Percentiles rank a stretch among this genome's conserved stretches.
Conservation (phyloP, 2,329 filamentous ascomycete genomes). For the Aspergillus sp. region DNA sequence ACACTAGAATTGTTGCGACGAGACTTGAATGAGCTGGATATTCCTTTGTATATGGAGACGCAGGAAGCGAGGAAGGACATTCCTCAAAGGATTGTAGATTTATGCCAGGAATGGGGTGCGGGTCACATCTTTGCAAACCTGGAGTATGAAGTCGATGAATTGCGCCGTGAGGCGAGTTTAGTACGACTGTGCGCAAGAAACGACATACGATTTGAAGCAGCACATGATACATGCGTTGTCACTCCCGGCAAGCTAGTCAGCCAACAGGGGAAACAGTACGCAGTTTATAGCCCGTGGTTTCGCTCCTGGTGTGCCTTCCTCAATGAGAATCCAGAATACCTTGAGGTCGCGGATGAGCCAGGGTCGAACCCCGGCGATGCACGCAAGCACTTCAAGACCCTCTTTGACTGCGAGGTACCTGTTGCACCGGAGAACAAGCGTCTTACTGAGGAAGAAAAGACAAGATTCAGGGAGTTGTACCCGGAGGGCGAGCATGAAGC, state of each 20-base stretch:
- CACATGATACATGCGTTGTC: slow-evolving; percentile 83
- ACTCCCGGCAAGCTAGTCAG: slow-evolving; percentile 68
- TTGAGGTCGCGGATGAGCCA: slow-evolving; percentile 64
- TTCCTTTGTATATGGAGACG: slow-evolving; percentile 76
- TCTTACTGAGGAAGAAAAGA: slow-evolving; percentile 60
- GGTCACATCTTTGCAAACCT: slow-evolving; percentile 79
- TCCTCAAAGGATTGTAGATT: slow-evolving; percentile 61
- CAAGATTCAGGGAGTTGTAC: slow-evolving; percentile 63
- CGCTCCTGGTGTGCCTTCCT: slow-evolving; percentile 73
- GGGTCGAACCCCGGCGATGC: slow-evolving; percentile 55
- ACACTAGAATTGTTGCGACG: slow-evolving; percentile 65
- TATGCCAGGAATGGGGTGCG: slow-evolving; percentile 71
- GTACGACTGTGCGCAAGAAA: slow-evolving; percentile 62
- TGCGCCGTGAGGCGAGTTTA: slow-evolving; percentile 72
- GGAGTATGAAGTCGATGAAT: slow-evolving; percentile 90
- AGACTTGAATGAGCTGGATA: slow-evolving; percentile 70
- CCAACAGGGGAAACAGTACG: slow-evolving; percentile 74
- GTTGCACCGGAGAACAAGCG: slow-evolving; percentile 64
- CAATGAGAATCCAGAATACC: slow-evolving; percentile 66
- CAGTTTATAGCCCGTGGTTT: slow-evolving; percentile 84
- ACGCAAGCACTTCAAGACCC: slow-evolving; percentile 50
- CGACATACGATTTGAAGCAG: slow-evolving; percentile 68
- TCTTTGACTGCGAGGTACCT: slow-evolving; percentile 66
- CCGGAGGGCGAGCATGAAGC: slow-evolving; percentile 77
- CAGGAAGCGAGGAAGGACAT: slow-evolving; percentile 67